phyloP scores from a whole-genome alignment of 2,329 filamentous ascomycete genomes.

The Tolypocladium pustulatum region DNA sequence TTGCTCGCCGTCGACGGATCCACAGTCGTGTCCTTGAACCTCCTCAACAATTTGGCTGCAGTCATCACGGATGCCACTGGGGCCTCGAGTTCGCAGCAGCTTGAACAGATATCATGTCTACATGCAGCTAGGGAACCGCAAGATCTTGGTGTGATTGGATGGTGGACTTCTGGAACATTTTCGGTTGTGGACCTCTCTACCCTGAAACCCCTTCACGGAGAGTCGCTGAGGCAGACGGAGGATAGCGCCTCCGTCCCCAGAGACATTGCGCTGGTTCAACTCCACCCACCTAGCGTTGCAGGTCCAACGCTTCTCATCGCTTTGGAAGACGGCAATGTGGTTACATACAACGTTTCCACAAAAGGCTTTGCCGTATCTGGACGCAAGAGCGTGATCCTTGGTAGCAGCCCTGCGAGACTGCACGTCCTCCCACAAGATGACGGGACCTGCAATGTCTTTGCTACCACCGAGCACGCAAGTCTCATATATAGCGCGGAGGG shows the following conservation, averaged over 20 bases:
- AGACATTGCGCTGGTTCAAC: constrained; percentile 67
- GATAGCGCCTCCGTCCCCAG: constrained; percentile 72
- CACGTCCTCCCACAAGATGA: constrained; percentile 62
- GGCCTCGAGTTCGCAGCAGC: constrained; percentile 22
- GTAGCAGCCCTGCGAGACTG: constrained; percentile 74
- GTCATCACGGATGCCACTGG: constrained; percentile 50
- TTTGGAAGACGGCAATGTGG: constrained; percentile 84
- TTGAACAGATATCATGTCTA: constrained; percentile 75
- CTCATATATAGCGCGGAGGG: constrained; percentile 86
- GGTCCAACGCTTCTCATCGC: constrained; percentile 76
- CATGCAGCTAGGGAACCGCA: constrained; percentile 56
- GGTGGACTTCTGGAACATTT: constrained; percentile 76
- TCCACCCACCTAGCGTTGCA: constrained; percentile 49
- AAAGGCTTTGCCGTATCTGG: constrained; percentile 53
- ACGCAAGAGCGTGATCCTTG: constrained; percentile 73
- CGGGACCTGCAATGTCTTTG: constrained; percentile 71
- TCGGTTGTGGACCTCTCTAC: constrained; percentile 61
- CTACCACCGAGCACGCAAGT: constrained; percentile 87
- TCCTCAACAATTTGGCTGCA: constrained; percentile 46
- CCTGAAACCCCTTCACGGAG: constrained; percentile 55
- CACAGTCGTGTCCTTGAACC: constrained; percentile 57
- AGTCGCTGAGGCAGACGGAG: constrained; percentile 45
- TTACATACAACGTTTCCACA: constrained; percentile 66
- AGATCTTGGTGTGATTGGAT: constrained; percentile 68
- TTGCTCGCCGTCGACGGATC: constrained; percentile 69